Evolutionary conservation across 371 early-diverging fungal species (phyloP), one percentile per base, ranked within the genome.

Genomic region (Modicella reniformis): DNA sequence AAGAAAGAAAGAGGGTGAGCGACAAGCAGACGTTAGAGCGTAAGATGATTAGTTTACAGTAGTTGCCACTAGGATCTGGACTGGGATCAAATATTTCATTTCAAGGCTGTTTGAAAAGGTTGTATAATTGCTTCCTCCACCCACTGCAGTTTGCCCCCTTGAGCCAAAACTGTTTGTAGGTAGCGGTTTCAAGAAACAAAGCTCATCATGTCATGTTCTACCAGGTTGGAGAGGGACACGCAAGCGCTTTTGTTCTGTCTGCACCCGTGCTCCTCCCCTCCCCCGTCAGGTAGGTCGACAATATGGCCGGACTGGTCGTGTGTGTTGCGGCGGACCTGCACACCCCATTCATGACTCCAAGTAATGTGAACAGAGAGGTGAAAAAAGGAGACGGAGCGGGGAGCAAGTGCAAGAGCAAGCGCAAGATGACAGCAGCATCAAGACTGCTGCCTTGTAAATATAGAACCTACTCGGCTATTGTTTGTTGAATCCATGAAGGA

Each of bases 191-290:
- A 33, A 70, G 72, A 72, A 72, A 72, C 72, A 65, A 41, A 47
- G 44, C n/a, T n/a, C n/a, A n/a, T n/a, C 72, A 32, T 72, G 61
- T 72, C 72, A 72, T 57, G n/a, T 41, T 28, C 23, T 48, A 23
- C 33, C 25, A 49, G 32, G 29, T 17, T 37, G 44, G n/a, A 23
- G 52, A 12, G 19, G 17, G 57, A 68, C 69, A 62, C 69, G 69
- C 69, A 68, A 68, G 69, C 62, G 23, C 25, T 61, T 30, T 49
- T 67, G n/a, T n/a, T n/a, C n/a, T n/a, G n/a, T n/a, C n/a, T n/a
- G n/a, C n/a, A n/a, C n/a, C n/a, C n/a, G n/a, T 52, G 50, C 29
- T 41, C 25, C n/a, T 29, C 29, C 34, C 19, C 29, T 48, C n/a
- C 15, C 25, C 40, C 7, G 29, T 57, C 33, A 50, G 17, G 28